These are phyloP conservation scores for Trichoderma breve DNA, from an alignment of 2,329 filamentous ascomycete species.

Conservation along the genomic window DNA sequence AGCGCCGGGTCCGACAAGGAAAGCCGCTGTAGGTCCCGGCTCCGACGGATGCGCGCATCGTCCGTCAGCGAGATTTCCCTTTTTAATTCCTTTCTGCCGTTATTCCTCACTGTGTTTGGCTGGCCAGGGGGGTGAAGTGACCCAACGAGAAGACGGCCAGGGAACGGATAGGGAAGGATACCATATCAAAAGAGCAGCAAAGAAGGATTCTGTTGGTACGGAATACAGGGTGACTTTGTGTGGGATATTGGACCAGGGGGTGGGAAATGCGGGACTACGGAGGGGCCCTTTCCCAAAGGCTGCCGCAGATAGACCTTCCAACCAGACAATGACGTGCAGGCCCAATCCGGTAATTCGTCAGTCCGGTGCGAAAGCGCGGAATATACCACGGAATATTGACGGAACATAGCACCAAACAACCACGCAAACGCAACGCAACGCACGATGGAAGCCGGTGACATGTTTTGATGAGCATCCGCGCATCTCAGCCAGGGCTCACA, in stretches of 20 bases:
- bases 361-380: not conserved
- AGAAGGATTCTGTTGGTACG: not conserved
- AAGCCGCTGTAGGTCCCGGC: slow-evolving; percentile 5
- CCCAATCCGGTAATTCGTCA: slow-evolving; percentile 18
- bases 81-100: not conserved
- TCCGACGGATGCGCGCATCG: slow-evolving; percentile 25
- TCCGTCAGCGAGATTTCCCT: slow-evolving; percentile 5
- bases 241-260: slow-evolving; percentile 10
- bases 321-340: slow-evolving; percentile 8
- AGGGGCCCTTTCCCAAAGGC: not conserved
- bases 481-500: slow-evolving; percentile 10
- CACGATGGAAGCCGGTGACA: not conserved
- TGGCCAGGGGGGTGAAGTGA: not conserved
- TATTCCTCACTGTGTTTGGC: not conserved
- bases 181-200: not conserved
- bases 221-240: not conserved
- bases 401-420: not conserved
- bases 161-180: not conserved
- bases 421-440: not conserved
- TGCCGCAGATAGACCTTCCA: not conserved
- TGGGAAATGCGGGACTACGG: not conserved
- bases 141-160: not conserved
- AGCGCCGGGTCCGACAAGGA: not conserved
- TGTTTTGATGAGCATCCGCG: not conserved
- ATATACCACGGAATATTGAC: not conserved